A percentile compares a stretch with the other conserved stretches of the same genome.
These are phyloP conservation scores for Malassezia obtusa DNA, from an alignment of 1,284 basidiomycete species.

Conservation along the genomic window DNA sequence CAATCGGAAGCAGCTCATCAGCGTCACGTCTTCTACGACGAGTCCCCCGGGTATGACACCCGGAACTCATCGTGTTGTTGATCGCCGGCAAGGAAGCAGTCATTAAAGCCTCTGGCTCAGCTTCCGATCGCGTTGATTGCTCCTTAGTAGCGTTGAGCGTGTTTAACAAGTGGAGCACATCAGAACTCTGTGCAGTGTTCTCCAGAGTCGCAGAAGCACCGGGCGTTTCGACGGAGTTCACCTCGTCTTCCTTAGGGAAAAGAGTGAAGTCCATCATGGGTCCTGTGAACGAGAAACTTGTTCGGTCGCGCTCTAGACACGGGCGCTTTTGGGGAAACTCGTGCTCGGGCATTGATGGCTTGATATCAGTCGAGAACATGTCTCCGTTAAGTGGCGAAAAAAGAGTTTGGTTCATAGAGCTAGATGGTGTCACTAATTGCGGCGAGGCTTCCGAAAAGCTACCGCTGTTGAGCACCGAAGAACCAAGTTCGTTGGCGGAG, in stretches of 20 bases:
- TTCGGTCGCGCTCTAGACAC: neutral
- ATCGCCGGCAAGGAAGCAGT: conserved; percentile 2
- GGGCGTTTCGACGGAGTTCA: neutral
- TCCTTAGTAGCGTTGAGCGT: neutral
- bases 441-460: conserved; percentile 2
- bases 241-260: conserved; percentile 9
- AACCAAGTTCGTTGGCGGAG: neutral
- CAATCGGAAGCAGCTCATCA: conserved; percentile 40
- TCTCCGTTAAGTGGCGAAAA: conserved; percentile 8
- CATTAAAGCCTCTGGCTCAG: neutral
- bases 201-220: too few species aligned
- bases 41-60: conserved; percentile 18
- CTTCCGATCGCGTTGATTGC: neutral
- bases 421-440: neutral
- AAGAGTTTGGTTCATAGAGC: neutral
- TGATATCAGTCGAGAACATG: too few species aligned
- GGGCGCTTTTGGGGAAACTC: neutral
- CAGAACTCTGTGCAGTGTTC: neutral
- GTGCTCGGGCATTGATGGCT: too few species aligned
- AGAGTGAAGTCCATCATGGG: conserved; percentile 11
- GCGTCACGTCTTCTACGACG: conserved; percentile 34
- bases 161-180: conserved; percentile 4
- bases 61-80: neutral
- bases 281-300: neutral
- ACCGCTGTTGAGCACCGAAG: conserved; percentile 1